Base-by-base conservation (phyloP, 2,329 filamentous ascomycete genomes). In the Ceratocystis cubensis region DNA sequence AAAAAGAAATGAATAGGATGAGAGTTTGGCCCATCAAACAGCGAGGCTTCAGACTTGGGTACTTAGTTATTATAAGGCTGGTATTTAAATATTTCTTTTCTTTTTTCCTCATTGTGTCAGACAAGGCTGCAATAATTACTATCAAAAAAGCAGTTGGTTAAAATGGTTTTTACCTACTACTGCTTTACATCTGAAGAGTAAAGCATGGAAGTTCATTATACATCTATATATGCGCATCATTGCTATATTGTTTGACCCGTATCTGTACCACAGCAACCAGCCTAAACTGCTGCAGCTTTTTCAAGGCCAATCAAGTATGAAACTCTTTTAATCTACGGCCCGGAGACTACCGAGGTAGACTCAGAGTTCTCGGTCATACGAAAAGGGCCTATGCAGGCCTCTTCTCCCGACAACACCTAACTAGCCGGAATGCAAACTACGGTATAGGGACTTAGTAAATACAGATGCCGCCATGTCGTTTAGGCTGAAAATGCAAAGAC, bases 221-320 rank as follows among this genome's bases (percentile, higher is more conserved):
- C 7, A 20, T 20, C 17, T 10, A 20, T 25, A 8, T 8, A 50
- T 25, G n/a, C n/a, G 3, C 48, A 20, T 50, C 48, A 25, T 22
- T 17, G 17, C 28, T 66, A 20, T 62, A 67, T 78, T 85, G 81
- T 85, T 71, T 78, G 81, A 78, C 82, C 82, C 81, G 83, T 85
- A 85, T 85, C 83, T 85, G 83, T 85, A 82, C 83, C 78, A 78
- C 81, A 77, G 76, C 77, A 78, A 76, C 75, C 71, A 71, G 74
- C 73, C 82, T 84, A 75, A 75, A 76, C 73, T 76, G 78, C 77
- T 78, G 82, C 81, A 75, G 82, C 82, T 85, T 84, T 84, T 83
- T 79, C 76, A 78, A 80, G 80, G 81, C 78, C 81, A 78, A 48
- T 69, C 68, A 61, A 63, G 46, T 46, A 56, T 13, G 30, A 59